Conservation (phyloP, 1,139 yeast species). For the Pichia inconspicua region DNA sequence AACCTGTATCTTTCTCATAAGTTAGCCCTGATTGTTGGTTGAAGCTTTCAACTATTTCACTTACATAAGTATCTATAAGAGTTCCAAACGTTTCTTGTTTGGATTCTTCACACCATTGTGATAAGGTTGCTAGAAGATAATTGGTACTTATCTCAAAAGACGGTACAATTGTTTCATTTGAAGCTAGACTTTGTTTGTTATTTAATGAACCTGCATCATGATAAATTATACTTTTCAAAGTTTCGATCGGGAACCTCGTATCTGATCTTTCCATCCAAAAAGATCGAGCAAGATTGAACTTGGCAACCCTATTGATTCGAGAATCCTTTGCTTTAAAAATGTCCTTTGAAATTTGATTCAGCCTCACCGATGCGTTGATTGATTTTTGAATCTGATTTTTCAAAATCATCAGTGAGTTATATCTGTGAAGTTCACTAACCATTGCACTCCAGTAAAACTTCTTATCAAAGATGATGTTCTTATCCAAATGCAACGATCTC, state of each 20-base stretch:
- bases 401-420: slow-evolving; percentile 34
- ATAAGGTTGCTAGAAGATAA: slow-evolving; percentile 30
- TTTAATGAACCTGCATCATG: slow-evolving; percentile 8
- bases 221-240: slow-evolving; percentile 32
- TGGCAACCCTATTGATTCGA: slow-evolving; percentile 29
- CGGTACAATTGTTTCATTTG: neutral
- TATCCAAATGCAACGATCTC: neutral
- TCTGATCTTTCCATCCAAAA: slow-evolving; percentile 52
- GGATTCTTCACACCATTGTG: slow-evolving; percentile 65
- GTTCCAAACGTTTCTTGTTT: slow-evolving; percentile 56
- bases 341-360: slow-evolving; percentile 33
- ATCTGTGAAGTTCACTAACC: slow-evolving; percentile 35
- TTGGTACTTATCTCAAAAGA: slow-evolving; percentile 1
- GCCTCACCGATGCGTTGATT: slow-evolving; percentile 40
- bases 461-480: neutral
- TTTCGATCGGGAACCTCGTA: slow-evolving; percentile 44
- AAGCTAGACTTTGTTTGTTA: neutral
- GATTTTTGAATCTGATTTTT: slow-evolving; percentile 38
- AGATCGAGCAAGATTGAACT: slow-evolving; percentile 45
- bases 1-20: slow-evolving; percentile 5
- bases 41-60: slow-evolving; percentile 28
- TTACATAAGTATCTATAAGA: slow-evolving; percentile 51
- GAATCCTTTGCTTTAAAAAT: slow-evolving; percentile 14
- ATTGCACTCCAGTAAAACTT: slow-evolving; percentile 25
- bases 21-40: slow-evolving; percentile 10